phyloP scores from a whole-genome alignment of 1,284 basidiomycete species.

The Erythrobasidium hasegawianum region DNA sequence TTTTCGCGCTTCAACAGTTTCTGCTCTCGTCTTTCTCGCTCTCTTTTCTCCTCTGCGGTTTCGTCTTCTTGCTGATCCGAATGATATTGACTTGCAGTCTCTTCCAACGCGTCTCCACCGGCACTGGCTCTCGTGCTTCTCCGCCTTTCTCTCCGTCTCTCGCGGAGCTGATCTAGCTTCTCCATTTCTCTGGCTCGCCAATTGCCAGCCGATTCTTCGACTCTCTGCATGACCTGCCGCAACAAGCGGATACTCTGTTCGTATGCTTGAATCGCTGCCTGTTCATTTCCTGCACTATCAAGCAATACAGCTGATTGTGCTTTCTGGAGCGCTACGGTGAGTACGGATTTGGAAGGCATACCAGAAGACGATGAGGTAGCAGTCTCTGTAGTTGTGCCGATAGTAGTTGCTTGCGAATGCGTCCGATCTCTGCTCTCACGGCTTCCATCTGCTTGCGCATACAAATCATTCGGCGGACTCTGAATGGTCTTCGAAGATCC shows the following conservation, averaged over 20 bases:
- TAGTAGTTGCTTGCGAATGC: no score
- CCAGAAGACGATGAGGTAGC: neutral
- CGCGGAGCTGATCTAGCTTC: neutral
- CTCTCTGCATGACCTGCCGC: slow-evolving; percentile 51
- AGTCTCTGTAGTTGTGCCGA: no score
- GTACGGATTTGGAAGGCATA: slow-evolving; percentile 47
- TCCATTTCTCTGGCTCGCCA: slow-evolving; percentile 21
- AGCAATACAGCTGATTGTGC: slow-evolving; percentile 51
- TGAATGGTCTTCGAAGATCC: no score
- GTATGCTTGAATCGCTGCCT: slow-evolving; percentile 50
- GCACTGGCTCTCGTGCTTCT: slow-evolving; percentile 30
- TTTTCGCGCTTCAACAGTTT: slow-evolving; percentile 44
- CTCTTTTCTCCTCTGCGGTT: slow-evolving; percentile 31
- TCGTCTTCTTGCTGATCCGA: slow-evolving; percentile 2
- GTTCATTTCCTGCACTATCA: slow-evolving; percentile 50
- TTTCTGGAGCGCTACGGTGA: slow-evolving; percentile 50
- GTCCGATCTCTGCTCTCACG: no score
- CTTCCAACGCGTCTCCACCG: neutral
- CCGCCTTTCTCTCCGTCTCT: slow-evolving; percentile 24
- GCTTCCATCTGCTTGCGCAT: no score
- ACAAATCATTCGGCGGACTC: no score
- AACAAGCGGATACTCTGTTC: slow-evolving; percentile 48
- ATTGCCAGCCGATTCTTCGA: slow-evolving; percentile 43
- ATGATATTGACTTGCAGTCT: neutral
- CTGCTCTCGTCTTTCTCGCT: slow-evolving; percentile 35